Evolutionary conservation across 352 stramenopile species (phyloP).

Genomic region (Peronospora tabacina): DNA sequence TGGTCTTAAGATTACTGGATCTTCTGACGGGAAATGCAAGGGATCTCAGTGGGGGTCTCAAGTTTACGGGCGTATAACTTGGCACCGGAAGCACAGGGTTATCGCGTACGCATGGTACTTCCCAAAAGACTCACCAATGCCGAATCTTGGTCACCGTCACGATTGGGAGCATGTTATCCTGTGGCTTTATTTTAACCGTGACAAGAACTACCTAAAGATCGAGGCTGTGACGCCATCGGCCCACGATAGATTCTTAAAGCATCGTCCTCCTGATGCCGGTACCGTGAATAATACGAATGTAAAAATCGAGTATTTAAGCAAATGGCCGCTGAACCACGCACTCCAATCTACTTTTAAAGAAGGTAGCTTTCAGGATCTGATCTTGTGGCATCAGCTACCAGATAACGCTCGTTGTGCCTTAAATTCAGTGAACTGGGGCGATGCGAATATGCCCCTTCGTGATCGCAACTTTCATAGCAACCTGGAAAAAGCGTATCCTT

Average conservation of each 20-base stretch:
- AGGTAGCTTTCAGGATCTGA: constrained; percentile 17
- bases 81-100: constrained; percentile 8
- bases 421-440: constrained; percentile 23
- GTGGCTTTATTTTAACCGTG: constrained; percentile 34
- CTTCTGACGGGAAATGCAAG: constrained; percentile 3
- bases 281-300: constrained; percentile 15
- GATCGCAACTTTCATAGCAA: constrained; percentile 24
- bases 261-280: constrained; percentile 9
- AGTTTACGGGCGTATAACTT: constrained; percentile 10
- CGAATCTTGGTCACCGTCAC: constrained; percentile 31
- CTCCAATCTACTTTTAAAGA: constrained; percentile 11
- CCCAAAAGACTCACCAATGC: constrained; percentile 32
- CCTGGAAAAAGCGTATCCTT: constrained; percentile 16
- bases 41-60: constrained; percentile 14
- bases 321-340: constrained; percentile 22
- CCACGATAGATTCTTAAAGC: constrained; percentile 25
- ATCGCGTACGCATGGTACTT: constrained; percentile 43
- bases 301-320: constrained; percentile 23
- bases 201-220: constrained; percentile 15
- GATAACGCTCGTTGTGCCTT: constrained; percentile 17
- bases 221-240: constrained; percentile 16
- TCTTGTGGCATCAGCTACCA: constrained; percentile 20
- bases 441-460: constrained; percentile 26
- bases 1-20: constrained; percentile 11
- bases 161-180: constrained; percentile 38